A percentile compares a stretch with the other conserved stretches of the same genome.
phyloP scores from a whole-genome alignment of 345 rosid genomes.

The Populus nigra region DNA sequence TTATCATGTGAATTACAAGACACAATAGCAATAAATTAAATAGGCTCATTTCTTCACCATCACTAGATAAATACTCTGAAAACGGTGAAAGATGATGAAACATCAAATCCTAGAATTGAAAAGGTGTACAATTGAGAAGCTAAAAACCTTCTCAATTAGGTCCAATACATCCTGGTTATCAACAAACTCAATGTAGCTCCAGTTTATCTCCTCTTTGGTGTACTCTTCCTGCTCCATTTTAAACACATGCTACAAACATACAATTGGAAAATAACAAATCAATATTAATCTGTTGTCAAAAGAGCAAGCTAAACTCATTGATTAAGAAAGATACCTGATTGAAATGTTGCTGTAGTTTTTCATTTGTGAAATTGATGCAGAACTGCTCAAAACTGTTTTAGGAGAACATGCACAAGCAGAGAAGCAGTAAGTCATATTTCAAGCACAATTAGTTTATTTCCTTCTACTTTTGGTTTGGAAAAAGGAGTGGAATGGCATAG shows the following conservation, averaged over 20 bases:
- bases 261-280: slow-evolving; percentile 14
- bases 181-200: slow-evolving; percentile 98
- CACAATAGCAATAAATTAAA: background rate
- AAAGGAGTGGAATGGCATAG: background rate
- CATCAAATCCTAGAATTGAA: slow-evolving; percentile 5
- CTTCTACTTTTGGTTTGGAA: background rate
- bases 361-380: slow-evolving; percentile 95
- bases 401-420: background rate
- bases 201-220: slow-evolving; percentile 89
- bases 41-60: background rate
- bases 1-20: background rate
- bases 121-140: slow-evolving; percentile 14
- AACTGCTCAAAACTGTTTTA: slow-evolving; percentile 84
- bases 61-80: background rate
- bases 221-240: slow-evolving; percentile 99
- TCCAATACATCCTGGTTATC: slow-evolving; percentile 97
- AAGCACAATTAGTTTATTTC: background rate
- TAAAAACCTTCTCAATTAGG: slow-evolving; percentile 79
- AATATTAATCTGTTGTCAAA: background rate
- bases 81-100: background rate
- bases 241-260: slow-evolving; percentile 77
- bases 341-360: slow-evolving; percentile 95
- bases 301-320: background rate
- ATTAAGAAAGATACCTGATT: slow-evolving; percentile 57
- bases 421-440: background rate